These are phyloP conservation scores for Aspergillus incahuasiensis DNA, from an alignment of 495 filamentous ascomycete species.

Conservation along the genomic window DNA sequence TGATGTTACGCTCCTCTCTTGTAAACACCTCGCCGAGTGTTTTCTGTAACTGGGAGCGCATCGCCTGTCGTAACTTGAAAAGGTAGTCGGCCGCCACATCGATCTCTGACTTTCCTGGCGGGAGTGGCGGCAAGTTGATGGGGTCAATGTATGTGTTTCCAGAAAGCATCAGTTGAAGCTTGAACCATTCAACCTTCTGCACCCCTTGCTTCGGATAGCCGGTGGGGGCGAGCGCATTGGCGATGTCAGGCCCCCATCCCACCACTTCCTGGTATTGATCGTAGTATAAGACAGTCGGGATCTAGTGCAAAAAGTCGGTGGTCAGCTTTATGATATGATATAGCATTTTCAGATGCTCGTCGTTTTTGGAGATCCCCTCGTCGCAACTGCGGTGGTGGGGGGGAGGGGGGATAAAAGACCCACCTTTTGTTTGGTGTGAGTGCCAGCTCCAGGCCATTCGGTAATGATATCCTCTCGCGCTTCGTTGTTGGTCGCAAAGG, in stretches of 20 bases:
- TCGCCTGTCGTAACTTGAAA: constrained; percentile 73
- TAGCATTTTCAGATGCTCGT: constrained; percentile 2
- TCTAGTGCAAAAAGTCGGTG: constrained; percentile 39
- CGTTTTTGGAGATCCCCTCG: not conserved
- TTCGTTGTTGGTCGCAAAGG: constrained; percentile 73
- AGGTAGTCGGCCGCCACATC: constrained; percentile 78
- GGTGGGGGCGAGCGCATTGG: constrained; percentile 71
- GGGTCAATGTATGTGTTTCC: constrained; percentile 80
- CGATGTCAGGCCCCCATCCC: constrained; percentile 77
- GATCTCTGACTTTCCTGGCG: constrained; percentile 74
- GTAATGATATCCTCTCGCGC: constrained; percentile 75
- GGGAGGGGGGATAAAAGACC: constrained; percentile 1
- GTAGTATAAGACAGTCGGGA: constrained; percentile 76
- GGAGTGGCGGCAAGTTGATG: constrained; percentile 73
- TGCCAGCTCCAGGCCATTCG: constrained; percentile 74
- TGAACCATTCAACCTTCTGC: constrained; percentile 83
- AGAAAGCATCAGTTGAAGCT: constrained; percentile 74
- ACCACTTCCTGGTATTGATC: constrained; percentile 81
- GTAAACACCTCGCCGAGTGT: constrained; percentile 72
- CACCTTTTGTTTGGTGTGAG: constrained; percentile 75
- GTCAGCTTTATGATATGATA: constrained; percentile 4
- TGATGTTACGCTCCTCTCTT: constrained; percentile 72
- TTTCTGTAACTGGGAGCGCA: constrained; percentile 71
- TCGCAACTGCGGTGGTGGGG: not conserved
- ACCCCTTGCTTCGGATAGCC: constrained; percentile 76